Evolutionary conservation across 345 rosid genomes (phyloP).

Genomic region (Lumnitzera littorea): DNA sequence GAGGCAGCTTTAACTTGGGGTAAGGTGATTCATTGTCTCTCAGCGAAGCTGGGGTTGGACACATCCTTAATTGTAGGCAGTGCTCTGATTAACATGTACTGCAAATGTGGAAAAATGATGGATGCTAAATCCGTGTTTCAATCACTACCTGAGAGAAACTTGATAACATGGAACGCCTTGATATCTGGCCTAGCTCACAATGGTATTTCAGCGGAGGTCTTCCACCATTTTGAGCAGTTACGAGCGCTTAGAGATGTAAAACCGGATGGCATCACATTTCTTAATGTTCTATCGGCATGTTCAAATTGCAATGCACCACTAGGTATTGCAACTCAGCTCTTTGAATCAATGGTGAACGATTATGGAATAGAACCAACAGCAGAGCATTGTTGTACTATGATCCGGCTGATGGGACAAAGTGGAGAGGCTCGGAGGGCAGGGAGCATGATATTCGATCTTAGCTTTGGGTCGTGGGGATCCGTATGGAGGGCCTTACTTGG

Average conservation of each 20-base stretch:
- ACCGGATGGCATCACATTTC: slow-evolving; percentile 69
- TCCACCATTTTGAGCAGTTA: slow-evolving; percentile 39
- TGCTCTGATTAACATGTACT: slow-evolving; percentile 76
- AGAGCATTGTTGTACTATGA: slow-evolving; percentile 70
- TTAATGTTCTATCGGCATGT: slow-evolving; percentile 58
- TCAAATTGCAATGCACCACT: slow-evolving; percentile 37
- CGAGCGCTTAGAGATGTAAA: slow-evolving; percentile 26
- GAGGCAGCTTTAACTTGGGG: slow-evolving; percentile 60
- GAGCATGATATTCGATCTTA: slow-evolving; percentile 37
- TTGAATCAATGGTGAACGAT: slow-evolving; percentile 54
- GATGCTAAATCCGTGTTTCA: slow-evolving; percentile 43
- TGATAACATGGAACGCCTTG: slow-evolving; percentile 74
- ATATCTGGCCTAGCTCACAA: slow-evolving; percentile 65
- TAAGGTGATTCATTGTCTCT: slow-evolving; percentile 47
- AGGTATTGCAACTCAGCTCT: slow-evolving; percentile 27
- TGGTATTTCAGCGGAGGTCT: slow-evolving; percentile 40
- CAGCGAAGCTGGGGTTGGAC: slow-evolving; percentile 30
- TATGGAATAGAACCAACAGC: slow-evolving; percentile 47
- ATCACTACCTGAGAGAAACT: slow-evolving; percentile 40
- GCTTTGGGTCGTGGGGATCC: slow-evolving; percentile 29
- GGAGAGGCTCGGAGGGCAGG: slow-evolving; percentile 37
- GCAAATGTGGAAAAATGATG: slow-evolving; percentile 59
- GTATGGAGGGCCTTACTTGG: slow-evolving; percentile 76
- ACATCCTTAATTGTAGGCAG: slow-evolving; percentile 51
- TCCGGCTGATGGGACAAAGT: slow-evolving; percentile 52